These are phyloP conservation scores for Trichoderma polysporum DNA, from an alignment of 2,329 filamentous ascomycete species.

Conservation along the genomic window DNA sequence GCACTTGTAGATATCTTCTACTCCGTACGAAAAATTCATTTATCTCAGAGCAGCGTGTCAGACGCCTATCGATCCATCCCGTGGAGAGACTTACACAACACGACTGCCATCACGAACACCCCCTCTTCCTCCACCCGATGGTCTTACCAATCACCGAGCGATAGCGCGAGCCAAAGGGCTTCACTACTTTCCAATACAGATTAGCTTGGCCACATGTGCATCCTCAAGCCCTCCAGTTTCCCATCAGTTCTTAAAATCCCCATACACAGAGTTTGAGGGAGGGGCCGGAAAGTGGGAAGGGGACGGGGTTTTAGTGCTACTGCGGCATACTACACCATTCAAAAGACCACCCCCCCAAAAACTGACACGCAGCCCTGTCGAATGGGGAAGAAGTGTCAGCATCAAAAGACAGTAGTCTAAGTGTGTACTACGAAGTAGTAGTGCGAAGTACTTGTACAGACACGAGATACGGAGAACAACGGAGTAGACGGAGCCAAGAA, in stretches of 20 bases:
- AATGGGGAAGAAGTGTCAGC: neutral
- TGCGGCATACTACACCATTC: neutral
- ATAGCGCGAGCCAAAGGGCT: neutral
- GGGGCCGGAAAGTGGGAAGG: neutral
- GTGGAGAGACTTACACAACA: neutral
- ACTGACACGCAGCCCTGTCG: slow-evolving; percentile 4
- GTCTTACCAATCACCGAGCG: neutral
- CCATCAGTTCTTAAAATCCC: neutral
- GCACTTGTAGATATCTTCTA: neutral
- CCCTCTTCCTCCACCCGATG: neutral
- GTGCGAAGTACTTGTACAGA: neutral
- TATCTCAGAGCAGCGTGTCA: slow-evolving; percentile 4
- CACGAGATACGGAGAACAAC: neutral
- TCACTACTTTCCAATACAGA: neutral
- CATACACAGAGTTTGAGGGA: neutral
- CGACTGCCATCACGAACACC: neutral
- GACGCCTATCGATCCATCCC: slow-evolving; percentile 19
- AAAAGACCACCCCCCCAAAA: neutral
- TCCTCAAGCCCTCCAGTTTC: neutral
- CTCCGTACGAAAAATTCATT: neutral
- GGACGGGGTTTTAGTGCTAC: neutral
- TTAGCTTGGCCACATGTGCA: neutral
- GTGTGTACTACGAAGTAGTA: neutral
- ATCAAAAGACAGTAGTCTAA: neutral
- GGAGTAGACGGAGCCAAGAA: neutral